phyloP scores from a whole-genome alignment of 1,284 basidiomycete species.

The Gomphus bonarii region DNA sequence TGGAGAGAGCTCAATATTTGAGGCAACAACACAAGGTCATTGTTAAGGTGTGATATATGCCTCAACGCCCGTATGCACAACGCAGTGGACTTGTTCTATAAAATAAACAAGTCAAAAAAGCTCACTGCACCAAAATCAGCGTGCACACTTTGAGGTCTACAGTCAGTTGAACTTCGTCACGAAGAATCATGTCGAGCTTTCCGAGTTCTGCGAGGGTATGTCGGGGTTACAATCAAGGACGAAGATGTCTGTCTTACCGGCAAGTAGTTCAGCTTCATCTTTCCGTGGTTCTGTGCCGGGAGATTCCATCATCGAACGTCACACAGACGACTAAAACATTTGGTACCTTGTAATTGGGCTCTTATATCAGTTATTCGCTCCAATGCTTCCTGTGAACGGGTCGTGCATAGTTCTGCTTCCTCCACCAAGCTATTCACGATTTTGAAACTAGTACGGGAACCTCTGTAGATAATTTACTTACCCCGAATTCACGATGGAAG shows the following conservation, averaged over 20 bases:
- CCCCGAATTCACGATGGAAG: conserved; percentile 37
- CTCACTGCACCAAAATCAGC: background rate
- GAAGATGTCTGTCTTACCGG: conserved; percentile 32
- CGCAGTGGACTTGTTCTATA: conserved; percentile 68
- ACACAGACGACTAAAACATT: background rate
- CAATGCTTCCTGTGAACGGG: conserved; percentile 46
- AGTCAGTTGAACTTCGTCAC: conserved; percentile 48
- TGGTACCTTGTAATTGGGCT: conserved; percentile 42
- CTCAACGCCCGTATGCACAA: conserved; percentile 58
- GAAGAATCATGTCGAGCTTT: conserved; percentile 47
- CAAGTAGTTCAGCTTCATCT: conserved; percentile 34
- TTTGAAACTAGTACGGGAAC: conserved; percentile 7
- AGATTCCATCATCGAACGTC: background rate
- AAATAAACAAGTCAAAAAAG: conserved; percentile 6
- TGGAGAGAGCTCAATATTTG: conserved; percentile 15
- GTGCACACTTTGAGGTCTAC: conserved; percentile 45
- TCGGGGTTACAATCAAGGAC: background rate
- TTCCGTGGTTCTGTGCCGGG: background rate
- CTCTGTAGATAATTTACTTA: conserved; percentile 22
- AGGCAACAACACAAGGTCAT: conserved; percentile 63
- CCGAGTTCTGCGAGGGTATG: conserved; percentile 40
- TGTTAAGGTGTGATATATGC: conserved; percentile 66
- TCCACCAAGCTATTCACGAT: conserved; percentile 37
- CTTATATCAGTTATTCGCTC: conserved; percentile 46
- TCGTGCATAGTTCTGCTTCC: conserved; percentile 43